A percentile compares a stretch with the other conserved stretches of the same genome.
Conservation (phyloP, 1,139 yeast genomes). For the Debaryomyces nepalensis region DNA sequence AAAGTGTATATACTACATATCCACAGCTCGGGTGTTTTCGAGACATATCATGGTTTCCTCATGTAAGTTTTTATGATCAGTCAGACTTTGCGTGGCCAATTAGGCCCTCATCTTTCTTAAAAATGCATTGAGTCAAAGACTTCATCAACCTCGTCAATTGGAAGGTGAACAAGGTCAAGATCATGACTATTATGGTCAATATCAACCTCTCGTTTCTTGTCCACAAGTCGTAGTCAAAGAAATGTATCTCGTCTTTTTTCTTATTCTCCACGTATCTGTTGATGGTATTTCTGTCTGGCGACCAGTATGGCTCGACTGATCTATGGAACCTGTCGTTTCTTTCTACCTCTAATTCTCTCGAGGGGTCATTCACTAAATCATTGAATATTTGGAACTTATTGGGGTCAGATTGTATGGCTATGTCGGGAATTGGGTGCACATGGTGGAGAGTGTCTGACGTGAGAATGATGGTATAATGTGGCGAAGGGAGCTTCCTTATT, state of each 20-base stretch:
- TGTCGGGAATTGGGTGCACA: constrained; percentile 39
- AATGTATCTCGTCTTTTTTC: constrained; percentile 40
- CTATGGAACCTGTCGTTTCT: constrained; percentile 49
- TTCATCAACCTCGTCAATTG: constrained; percentile 1
- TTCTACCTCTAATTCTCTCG: constrained; percentile 56
- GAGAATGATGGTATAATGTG: constrained; percentile 58
- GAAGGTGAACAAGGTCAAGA: constrained; percentile 15
- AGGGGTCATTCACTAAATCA: constrained; percentile 49
- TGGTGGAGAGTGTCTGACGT: constrained; percentile 38
- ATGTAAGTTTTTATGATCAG: background rate
- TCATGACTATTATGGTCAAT: constrained; percentile 40
- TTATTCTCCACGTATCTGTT: constrained; percentile 37
- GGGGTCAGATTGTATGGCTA: constrained; percentile 34
- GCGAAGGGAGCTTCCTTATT: constrained; percentile 69
- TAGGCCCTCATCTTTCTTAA: constrained; percentile 1
- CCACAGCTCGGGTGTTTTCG: too few species aligned
- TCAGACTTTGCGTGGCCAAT: constrained; percentile 6
- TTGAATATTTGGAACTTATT: constrained; percentile 47
- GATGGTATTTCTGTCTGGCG: constrained; percentile 37
- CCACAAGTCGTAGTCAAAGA: constrained; percentile 46
- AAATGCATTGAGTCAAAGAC: background rate
- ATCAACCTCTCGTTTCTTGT: constrained; percentile 44
- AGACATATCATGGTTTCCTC: too few species aligned
- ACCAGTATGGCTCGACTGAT: constrained; percentile 40
- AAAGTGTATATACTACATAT: background rate